These are phyloP conservation scores for Aphanomyces euteiches DNA, from an alignment of 352 stramenopile genomes.

Conservation along the genomic window DNA sequence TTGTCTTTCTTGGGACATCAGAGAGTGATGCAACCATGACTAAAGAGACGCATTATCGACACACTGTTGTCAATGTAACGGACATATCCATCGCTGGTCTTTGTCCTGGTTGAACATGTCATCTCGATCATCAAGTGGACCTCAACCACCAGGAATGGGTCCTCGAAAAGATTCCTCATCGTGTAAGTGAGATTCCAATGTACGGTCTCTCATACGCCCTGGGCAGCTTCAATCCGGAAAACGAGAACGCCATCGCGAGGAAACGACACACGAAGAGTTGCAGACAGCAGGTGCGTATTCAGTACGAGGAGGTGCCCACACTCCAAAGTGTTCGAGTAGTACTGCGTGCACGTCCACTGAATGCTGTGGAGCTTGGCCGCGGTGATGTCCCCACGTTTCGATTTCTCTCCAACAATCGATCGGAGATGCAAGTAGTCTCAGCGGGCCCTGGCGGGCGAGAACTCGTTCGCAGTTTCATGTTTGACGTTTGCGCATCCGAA, in stretches of 20 bases:
- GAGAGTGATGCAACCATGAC: too few relatives aligned
- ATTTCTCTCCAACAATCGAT: constrained; percentile 45
- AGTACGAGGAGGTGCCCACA: too few relatives aligned
- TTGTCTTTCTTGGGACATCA: too few relatives aligned
- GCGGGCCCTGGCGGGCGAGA: constrained; percentile 43
- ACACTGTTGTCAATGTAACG: too few relatives aligned
- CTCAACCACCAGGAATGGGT: not conserved
- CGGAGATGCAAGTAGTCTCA: constrained; percentile 38
- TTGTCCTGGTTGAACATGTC: too few relatives aligned
- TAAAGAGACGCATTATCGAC: too few relatives aligned
- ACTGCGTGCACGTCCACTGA: constrained; percentile 62
- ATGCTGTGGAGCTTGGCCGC: constrained; percentile 42
- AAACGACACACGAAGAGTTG: not conserved
- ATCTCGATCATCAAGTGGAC: not conserved
- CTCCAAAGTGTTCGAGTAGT: constrained; percentile 49
- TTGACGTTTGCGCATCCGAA: constrained; percentile 65
- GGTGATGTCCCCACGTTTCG: constrained; percentile 55
- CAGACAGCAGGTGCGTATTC: not conserved
- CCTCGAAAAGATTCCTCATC: not conserved
- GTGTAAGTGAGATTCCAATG: not conserved
- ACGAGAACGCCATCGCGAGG: not conserved
- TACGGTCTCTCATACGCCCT: not conserved
- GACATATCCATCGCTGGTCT: too few relatives aligned
- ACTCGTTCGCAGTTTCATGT: constrained; percentile 71
- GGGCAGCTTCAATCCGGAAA: not conserved